phyloP scores from a whole-genome alignment of 805 yeast genomes.

The Candida sithepensis region DNA sequence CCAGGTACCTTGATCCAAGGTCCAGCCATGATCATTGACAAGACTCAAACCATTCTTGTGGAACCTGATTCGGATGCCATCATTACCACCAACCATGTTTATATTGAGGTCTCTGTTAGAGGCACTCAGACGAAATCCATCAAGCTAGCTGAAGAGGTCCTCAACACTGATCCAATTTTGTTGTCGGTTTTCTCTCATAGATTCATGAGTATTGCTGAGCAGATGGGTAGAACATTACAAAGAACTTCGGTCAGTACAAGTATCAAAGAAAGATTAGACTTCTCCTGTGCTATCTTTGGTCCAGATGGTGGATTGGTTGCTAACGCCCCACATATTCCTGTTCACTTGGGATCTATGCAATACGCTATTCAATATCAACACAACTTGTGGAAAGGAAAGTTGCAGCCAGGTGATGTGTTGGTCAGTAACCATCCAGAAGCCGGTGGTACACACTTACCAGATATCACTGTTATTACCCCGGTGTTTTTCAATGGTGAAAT shows the following conservation, averaged over 20 bases:
- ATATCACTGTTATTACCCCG: conserved; percentile 53
- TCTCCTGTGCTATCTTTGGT: conserved; percentile 46
- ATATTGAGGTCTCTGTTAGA: conserved; percentile 17
- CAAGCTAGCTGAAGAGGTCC: conserved; percentile 2
- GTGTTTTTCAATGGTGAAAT: conserved; percentile 40
- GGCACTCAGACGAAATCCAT: conserved; percentile 2
- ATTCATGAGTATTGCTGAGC: conserved; percentile 50
- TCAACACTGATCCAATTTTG: conserved; percentile 36
- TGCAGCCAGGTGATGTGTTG: conserved; percentile 38
- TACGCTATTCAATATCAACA: conserved; percentile 36
- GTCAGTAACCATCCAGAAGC: conserved; percentile 39
- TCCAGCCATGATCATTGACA: conserved; percentile 34
- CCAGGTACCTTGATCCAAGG: conserved; percentile 33
- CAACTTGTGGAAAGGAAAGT: conserved; percentile 34
- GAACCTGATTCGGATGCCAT: conserved; percentile 35
- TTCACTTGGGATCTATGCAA: conserved; percentile 43
- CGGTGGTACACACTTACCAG: conserved; percentile 44
- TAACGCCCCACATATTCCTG: conserved; percentile 47
- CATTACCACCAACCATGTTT: conserved; percentile 34
- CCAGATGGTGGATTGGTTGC: conserved; percentile 41
- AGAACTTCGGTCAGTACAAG: conserved; percentile 42
- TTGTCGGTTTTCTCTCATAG: conserved; percentile 40
- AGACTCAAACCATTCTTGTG: conserved; percentile 37
- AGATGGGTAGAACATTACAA: conserved; percentile 44
- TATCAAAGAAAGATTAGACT: conserved; percentile 46